Evolutionary conservation across 176 grass and related monocot species (phyloP).

Genomic region (Bothriochloa decipiens): DNA sequence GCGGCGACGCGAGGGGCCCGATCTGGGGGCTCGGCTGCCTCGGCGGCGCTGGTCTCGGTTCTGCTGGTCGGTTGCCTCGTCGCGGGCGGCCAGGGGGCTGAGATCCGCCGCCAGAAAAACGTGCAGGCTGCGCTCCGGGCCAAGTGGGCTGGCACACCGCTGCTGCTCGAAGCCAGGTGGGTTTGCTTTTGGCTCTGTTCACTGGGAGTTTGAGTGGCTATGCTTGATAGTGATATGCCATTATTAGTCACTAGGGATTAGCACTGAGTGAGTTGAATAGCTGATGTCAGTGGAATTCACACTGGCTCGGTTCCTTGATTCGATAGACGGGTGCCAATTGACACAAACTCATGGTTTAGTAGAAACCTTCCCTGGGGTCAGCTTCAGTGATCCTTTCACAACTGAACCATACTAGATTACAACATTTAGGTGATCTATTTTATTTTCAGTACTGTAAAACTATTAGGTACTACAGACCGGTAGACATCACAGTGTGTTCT

Average conservation of each 20-base stretch:
- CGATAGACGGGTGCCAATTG: background rate
- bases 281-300: constrained; percentile 8
- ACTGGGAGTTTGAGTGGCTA: background rate
- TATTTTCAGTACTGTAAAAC: background rate
- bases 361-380: background rate
- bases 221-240: constrained; percentile 5
- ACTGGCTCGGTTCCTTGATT: background rate
- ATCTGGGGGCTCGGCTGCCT: constrained; percentile 40
- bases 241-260: background rate
- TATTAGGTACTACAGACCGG: background rate
- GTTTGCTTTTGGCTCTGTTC: constrained; percentile 15
- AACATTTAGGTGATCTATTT: constrained; percentile 7
- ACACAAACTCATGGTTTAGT: background rate
- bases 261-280: background rate
- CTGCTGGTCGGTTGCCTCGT: constrained; percentile 44
- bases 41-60: constrained; percentile 15
- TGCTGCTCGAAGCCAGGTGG: constrained; percentile 88
- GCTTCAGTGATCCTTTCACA: background rate
- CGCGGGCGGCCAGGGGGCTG: constrained; percentile 20
- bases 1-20: constrained; percentile 32
- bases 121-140: constrained; percentile 87
- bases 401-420: background rate
- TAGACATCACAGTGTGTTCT: background rate
- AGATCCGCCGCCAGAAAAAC: constrained; percentile 80
- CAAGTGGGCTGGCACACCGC: constrained; percentile 84